Evolutionary conservation across 257 asterid genomes (phyloP).

Genomic region (Solanum habrochaites): DNA sequence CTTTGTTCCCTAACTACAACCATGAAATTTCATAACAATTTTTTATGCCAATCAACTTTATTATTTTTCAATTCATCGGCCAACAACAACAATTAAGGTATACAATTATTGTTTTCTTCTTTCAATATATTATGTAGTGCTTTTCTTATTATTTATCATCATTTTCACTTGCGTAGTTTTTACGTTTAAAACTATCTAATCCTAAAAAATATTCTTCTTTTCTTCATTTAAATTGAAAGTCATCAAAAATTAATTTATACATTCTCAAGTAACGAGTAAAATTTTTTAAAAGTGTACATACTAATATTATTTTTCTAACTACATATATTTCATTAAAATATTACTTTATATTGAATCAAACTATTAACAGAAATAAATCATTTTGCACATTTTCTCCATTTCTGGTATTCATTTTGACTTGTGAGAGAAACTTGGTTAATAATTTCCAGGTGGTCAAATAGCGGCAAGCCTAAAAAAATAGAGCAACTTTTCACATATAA

Average conservation of each 20-base stretch:
- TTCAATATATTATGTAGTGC: background rate
- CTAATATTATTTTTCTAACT: background rate
- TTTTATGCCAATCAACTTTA: background rate
- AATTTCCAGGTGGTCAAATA: background rate
- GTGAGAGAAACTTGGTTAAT: background rate
- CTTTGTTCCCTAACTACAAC: background rate
- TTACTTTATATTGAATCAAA: background rate
- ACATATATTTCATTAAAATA: background rate
- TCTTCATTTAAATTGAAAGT: background rate
- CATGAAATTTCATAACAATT: background rate
- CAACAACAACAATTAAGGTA: background rate
- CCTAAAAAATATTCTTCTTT: fast-evolving
- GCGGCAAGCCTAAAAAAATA: background rate
- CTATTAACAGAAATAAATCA: background rate
- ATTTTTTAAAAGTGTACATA: background rate
- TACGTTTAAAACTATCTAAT: background rate
- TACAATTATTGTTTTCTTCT: background rate
- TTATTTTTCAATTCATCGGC: background rate
- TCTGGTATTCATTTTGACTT: background rate
- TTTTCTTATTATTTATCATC: background rate
- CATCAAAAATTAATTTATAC: background rate
- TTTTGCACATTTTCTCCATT: background rate
- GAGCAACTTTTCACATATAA: too few relatives aligned
- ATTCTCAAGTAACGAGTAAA: background rate
- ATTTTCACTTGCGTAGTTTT: background rate